Evolutionary conservation across 1,284 basidiomycete species (phyloP), one percentile per base, ranked within the genome.

Genomic region (Cutaneotrichosporon sp.): DNA sequence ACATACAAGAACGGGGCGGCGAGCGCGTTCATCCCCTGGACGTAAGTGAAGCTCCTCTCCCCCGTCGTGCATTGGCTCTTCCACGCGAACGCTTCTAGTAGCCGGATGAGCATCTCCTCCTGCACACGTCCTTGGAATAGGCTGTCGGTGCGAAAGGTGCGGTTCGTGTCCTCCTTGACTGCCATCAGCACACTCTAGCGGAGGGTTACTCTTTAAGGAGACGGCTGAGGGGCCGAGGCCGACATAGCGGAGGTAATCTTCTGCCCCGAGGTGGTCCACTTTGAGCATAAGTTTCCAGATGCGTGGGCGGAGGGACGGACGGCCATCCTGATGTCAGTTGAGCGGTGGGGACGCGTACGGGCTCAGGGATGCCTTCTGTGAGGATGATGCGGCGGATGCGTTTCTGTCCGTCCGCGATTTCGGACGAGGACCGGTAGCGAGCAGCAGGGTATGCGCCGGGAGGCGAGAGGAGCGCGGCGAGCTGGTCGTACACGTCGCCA

Each of bases 1-100:
- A 91, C 92, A 77, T 97, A 98, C 49, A 99, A 84, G 79, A 98
- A 98, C 0, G 96, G 96, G 0, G 96, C 96, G 18, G 94, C 92
- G 36, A 99, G 86, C 46, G 98, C 96, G 78, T 99, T 99, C 94
- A 98, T 97, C 40, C 95, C 95, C 80, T 97, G 95, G 11, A 97
- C 93, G 74, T 97, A 97, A 46, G 90, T 92, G 50, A 60, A 60
- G 36, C 50, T 53, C 36, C 52, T 36, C 18, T 50, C 49, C 21
- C 58, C 38, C 40, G 32, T 56, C 49, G 59, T 26, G 16, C 91
- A 90, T 70, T 90, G 85, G 80, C 90, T 92, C 70, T 90, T 85
- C 96, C 96, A 99, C 3, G 97, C 95, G 78, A 97, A 98, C 0
- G 95, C 96, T 75, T 99, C 96, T 31, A 99, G 82, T 16, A 97